Conservation (phyloP, 1,284 basidiomycete species). For the Sanghuangporus baumii region DNA sequence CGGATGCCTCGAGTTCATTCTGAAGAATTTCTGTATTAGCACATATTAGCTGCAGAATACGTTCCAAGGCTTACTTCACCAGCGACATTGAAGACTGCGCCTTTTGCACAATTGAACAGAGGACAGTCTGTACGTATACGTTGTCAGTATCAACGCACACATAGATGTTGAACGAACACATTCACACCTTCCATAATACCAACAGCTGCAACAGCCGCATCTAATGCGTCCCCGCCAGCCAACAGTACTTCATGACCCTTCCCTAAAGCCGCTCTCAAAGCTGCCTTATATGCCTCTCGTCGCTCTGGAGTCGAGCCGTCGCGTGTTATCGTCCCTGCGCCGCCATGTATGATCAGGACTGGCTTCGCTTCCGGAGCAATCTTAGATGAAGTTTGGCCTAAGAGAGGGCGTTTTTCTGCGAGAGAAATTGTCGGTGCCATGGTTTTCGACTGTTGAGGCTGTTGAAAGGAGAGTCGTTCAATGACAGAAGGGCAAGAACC, state of each 20-base stretch:
- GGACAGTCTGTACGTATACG: conserved; percentile 50
- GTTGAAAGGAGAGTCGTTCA: not conserved
- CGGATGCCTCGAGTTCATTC: conserved; percentile 76
- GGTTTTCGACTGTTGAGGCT: not conserved
- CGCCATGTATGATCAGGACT: conserved; percentile 72
- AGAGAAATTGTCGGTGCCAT: not conserved
- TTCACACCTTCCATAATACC: conserved; percentile 62
- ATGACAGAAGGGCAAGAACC: not conserved
- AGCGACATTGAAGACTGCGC: conserved; percentile 73
- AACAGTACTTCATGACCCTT: conserved; percentile 61
- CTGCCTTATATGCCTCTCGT: conserved; percentile 51
- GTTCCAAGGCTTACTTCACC: conserved; percentile 51
- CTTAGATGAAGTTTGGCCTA: not conserved
- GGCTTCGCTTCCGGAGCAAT: conserved; percentile 28
- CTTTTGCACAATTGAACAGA: conserved; percentile 74
- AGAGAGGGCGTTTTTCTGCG: conserved; percentile 15
- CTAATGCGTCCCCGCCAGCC: conserved; percentile 72
- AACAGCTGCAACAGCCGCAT: conserved; percentile 76
- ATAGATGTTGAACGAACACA: not conserved
- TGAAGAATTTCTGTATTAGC: conserved; percentile 24
- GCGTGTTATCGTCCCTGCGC: conserved; percentile 64
- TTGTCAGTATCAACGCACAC: not conserved
- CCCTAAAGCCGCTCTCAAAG: conserved; percentile 47
- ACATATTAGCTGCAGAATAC: not conserved
- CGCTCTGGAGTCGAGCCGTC: conserved; percentile 58